phyloP scores from a whole-genome alignment of 805 yeast genomes.

The Yarrowia osloensis region DNA sequence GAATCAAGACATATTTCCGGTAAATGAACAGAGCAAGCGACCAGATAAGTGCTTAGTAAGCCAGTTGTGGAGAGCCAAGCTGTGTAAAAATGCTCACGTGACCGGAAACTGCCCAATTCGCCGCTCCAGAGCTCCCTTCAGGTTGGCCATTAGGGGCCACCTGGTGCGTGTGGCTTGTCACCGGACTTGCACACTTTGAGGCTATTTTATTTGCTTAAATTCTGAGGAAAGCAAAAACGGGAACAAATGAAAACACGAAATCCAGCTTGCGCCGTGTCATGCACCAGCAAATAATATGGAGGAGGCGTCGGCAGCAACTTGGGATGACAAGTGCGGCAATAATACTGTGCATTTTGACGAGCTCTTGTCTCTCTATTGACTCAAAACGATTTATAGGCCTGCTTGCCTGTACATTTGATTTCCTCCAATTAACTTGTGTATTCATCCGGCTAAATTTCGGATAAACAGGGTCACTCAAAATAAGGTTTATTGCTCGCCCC shows the following conservation, averaged over 20 bases:
- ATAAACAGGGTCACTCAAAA: not conserved
- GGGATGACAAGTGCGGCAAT: no score
- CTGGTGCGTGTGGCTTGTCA: not conserved
- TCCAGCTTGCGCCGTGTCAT: conserved; percentile 5
- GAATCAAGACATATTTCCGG: not conserved
- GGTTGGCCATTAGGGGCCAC: not conserved
- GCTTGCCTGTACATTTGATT: no score
- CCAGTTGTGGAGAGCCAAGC: no score
- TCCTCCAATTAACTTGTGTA: no score
- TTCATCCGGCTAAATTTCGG: conserved; percentile 12
- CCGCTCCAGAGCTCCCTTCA: no score
- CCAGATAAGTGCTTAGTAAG: not conserved
- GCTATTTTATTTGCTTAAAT: not conserved
- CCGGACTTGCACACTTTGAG: not conserved
- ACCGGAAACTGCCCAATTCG: no score
- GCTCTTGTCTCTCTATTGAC: no score
- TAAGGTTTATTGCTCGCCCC: not conserved
- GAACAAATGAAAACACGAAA: not conserved
- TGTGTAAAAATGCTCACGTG: no score
- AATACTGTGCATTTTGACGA: no score
- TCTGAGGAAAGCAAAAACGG: not conserved
- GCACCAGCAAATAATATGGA: not conserved
- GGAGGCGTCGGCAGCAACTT: no score
- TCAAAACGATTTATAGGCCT: no score
- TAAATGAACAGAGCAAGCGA: not conserved